A percentile compares a stretch with the other conserved stretches of the same genome.
These are phyloP conservation scores for Lactifluus piperatus DNA, from an alignment of 768 basidiomycete species.

Conservation along the genomic window DNA sequence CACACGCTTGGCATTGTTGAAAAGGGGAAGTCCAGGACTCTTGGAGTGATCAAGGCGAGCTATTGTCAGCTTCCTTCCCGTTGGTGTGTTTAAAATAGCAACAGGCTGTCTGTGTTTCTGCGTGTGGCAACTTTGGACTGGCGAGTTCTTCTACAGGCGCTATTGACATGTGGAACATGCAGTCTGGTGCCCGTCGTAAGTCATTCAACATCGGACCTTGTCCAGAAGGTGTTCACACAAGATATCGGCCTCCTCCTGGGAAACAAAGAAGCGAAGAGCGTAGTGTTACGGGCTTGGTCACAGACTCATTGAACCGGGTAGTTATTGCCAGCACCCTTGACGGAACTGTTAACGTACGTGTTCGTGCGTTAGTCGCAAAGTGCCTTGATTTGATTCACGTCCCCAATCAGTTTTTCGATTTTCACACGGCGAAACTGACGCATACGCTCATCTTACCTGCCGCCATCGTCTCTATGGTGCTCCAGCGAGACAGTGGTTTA, in stretches of 20 bases:
- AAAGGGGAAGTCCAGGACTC: conserved; percentile 40
- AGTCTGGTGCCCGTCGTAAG: conserved; percentile 82
- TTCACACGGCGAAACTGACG: conserved; percentile 74
- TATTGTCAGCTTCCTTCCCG: neutral
- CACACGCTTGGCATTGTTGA: conserved; percentile 52
- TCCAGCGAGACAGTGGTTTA: conserved; percentile 82
- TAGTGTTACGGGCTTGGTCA: conserved; percentile 72
- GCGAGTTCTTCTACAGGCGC: conserved; percentile 73
- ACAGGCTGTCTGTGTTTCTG: conserved; percentile 79
- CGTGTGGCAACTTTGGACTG: conserved; percentile 93
- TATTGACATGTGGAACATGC: conserved; percentile 94
- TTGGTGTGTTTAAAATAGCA: neutral
- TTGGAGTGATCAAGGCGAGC: conserved; percentile 66
- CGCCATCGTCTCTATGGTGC: conserved; percentile 53
- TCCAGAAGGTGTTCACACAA: conserved; percentile 43
- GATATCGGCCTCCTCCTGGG: conserved; percentile 31
- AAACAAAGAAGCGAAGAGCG: conserved; percentile 37
- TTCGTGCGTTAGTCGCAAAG: neutral
- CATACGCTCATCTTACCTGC: conserved; percentile 61
- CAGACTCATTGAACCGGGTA: conserved; percentile 73
- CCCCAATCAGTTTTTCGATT: conserved; percentile 83
- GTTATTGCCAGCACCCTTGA: conserved; percentile 83
- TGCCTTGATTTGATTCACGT: neutral
- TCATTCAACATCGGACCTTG: conserved; percentile 60
- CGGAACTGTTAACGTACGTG: conserved; percentile 78